Evolutionary conservation across 352 stramenopile genomes (phyloP).

Genomic region (Pythium diclinum): DNA sequence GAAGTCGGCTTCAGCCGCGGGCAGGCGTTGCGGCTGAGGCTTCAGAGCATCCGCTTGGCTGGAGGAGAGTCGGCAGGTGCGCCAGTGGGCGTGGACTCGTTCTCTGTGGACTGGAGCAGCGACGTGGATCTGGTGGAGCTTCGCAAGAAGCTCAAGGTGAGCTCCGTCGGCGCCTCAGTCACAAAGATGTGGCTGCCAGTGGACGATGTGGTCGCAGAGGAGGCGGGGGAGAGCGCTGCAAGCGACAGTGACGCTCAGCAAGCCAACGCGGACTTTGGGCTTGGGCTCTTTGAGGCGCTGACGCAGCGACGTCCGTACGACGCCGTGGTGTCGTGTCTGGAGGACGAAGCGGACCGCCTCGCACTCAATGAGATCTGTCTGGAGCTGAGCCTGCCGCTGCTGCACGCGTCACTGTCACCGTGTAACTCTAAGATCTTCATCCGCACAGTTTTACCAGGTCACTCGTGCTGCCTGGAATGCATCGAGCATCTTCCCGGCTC

Average conservation of each 20-base stretch:
- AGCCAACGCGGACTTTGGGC: neutral
- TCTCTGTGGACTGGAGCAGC: constrained; percentile 29
- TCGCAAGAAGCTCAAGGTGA: constrained; percentile 38
- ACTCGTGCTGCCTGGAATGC: constrained; percentile 44
- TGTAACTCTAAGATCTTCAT: constrained; percentile 29
- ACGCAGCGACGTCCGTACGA: constrained; percentile 41
- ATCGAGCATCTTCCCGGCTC: constrained; percentile 9
- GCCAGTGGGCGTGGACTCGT: constrained; percentile 27
- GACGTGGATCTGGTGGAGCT: constrained; percentile 34
- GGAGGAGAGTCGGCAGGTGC: neutral
- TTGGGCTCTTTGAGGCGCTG: constrained; percentile 41
- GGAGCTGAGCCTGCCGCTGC: constrained; percentile 43
- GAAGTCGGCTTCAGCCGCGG: constrained; percentile 37
- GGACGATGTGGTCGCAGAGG: neutral
- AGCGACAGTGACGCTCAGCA: neutral
- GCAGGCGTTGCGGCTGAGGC: constrained; percentile 35
- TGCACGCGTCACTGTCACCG: constrained; percentile 31
- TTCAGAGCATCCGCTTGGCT: constrained; percentile 29
- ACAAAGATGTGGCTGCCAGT: neutral
- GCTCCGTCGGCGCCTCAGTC: constrained; percentile 16
- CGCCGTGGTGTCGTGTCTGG: constrained; percentile 34
- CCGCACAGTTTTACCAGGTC: constrained; percentile 32
- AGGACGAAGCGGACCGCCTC: constrained; percentile 25
- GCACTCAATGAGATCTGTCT: constrained; percentile 36
- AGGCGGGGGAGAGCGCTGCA: neutral